A percentile compares a stretch with the other conserved stretches of the same genome.
These are phyloP conservation scores for Vicia sativa DNA, from an alignment of 306 rosid genomes.

Conservation along the genomic window DNA sequence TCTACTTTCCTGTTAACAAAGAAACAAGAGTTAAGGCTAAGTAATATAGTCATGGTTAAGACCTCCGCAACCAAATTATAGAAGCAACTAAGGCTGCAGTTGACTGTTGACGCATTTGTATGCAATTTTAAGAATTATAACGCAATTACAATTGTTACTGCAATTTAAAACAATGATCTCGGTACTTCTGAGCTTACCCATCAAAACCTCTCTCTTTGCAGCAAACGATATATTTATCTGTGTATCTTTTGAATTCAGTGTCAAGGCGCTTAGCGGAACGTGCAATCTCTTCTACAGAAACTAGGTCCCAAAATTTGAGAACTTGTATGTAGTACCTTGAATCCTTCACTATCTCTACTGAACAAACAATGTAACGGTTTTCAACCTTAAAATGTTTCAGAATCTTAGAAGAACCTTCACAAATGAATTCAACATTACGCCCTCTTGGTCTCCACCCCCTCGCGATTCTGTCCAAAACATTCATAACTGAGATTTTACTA, in stretches of 20 bases:
- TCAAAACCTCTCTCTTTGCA: conserved; percentile 52
- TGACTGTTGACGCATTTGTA: no score
- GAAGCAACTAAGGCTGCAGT: no score
- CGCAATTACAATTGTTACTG: no score
- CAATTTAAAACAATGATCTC: neutral
- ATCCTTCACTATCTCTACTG: conserved; percentile 54
- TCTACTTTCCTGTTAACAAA: conserved; percentile 43
- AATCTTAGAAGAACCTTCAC: conserved; percentile 48
- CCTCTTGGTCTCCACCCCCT: conserved; percentile 68
- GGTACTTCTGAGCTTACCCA: conserved; percentile 41
- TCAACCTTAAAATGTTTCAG: conserved; percentile 57
- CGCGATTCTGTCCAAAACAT: conserved; percentile 50
- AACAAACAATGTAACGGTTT: conserved; percentile 46
- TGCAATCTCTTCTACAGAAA: conserved; percentile 52
- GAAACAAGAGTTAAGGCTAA: neutral
- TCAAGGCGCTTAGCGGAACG: conserved; percentile 49
- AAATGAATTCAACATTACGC: conserved; percentile 16
- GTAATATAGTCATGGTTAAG: no score
- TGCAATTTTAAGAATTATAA: no score
- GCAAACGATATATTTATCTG: conserved; percentile 47
- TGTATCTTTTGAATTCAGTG: conserved; percentile 44
- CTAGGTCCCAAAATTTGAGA: conserved; percentile 65
- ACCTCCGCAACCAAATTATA: no score
- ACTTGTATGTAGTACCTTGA: conserved; percentile 48
- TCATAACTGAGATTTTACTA: conserved; percentile 44